Base-by-base conservation (phyloP, 805 yeast genomes). In the Yarrowia deformans region DNA sequence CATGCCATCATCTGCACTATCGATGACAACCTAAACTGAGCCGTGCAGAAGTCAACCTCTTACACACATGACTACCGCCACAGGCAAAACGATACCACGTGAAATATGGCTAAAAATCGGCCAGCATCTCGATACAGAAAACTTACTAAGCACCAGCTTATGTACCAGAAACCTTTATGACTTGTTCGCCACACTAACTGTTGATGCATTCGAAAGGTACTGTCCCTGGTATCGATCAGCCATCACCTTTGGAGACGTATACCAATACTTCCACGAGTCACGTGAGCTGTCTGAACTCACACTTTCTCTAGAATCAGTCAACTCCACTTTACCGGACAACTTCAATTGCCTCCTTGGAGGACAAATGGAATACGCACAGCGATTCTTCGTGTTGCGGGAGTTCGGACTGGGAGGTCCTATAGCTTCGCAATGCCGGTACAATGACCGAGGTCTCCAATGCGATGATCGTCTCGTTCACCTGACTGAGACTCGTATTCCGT, bases 211-310 rank as follows among this genome's bases (percentile, higher is more conserved):
- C 16, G 2, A 10, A 35, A 12, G 12, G 14, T 18, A 35, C 6
- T 52, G 56, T 35, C 56, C 56, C 3, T 52, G 56, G 56, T 52
- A 52, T 34, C 8, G 42, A n/a, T 52, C 56, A 1, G 5, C 35
- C 1, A 13, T 52, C 16, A 16, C 40, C 6, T 12, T 12, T 18
- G 56, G n/a, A n/a, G 32, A 32, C 2, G 42, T 52, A 3, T 35
- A 8, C 5, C 7, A 12, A 3, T 52, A 52, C 56, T 52, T 52
- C 8, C 16, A 3, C 29, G 56, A 35, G 42, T 35, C 56, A 16
- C 35, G 39, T 4, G 39, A 34, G 13, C 23, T 50, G 50, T 23
- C 50, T 1, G 18, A 46, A 13, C 10, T 2, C 8, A 23, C n/a
- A 6, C 5, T 46, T 10, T 12, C 42, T 2, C 5, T 10, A 5